Percentiles rank a stretch among this genome's conserved stretches.
Evolutionary conservation across 148 eudicot species (phyloP).

Genomic region (Drosera capensis): DNA sequence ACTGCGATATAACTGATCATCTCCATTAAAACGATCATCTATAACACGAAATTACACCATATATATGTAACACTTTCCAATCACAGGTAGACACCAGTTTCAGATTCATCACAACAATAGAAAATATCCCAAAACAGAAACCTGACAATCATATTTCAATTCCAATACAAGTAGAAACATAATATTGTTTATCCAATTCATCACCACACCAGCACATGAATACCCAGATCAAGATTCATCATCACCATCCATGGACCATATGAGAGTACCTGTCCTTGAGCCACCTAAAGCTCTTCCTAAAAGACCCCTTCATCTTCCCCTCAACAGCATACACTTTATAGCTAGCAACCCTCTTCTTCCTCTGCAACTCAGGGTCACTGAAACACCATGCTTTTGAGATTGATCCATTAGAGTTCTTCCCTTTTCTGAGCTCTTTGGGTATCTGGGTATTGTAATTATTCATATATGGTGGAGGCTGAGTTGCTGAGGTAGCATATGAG

Average conservation of each 20-base stretch:
- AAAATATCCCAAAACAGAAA: too few relatives aligned
- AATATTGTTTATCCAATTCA: too few relatives aligned
- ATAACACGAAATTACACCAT: too few relatives aligned
- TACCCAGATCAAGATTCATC: too few relatives aligned
- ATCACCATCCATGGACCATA: constrained; percentile 5
- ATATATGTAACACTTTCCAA: too few relatives aligned
- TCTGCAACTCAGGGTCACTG: constrained; percentile 25
- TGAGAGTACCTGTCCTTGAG: constrained; percentile 18
- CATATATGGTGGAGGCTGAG: constrained; percentile 4
- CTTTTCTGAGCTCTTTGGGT: constrained; percentile 33
- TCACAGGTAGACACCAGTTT: too few relatives aligned
- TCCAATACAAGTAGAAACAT: too few relatives aligned
- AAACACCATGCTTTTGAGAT: constrained; percentile 23
- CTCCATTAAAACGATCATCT: too few relatives aligned
- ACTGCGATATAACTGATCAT: too few relatives aligned
- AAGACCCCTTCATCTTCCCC: constrained; percentile 28
- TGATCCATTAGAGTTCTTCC: constrained; percentile 34
- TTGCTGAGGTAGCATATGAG: constrained; percentile 25
- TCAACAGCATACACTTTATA: constrained; percentile 28
- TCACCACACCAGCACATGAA: too few relatives aligned
- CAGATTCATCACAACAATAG: too few relatives aligned
- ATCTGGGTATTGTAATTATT: constrained; percentile 7
- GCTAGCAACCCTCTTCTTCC: constrained; percentile 29
- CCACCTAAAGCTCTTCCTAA: constrained; percentile 34
- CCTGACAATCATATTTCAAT: too few relatives aligned